Evolutionary conservation across 768 basidiomycete species (phyloP), one percentile per base, ranked within the genome.

Genomic region (Hebeloma cylindrosporum): DNA sequence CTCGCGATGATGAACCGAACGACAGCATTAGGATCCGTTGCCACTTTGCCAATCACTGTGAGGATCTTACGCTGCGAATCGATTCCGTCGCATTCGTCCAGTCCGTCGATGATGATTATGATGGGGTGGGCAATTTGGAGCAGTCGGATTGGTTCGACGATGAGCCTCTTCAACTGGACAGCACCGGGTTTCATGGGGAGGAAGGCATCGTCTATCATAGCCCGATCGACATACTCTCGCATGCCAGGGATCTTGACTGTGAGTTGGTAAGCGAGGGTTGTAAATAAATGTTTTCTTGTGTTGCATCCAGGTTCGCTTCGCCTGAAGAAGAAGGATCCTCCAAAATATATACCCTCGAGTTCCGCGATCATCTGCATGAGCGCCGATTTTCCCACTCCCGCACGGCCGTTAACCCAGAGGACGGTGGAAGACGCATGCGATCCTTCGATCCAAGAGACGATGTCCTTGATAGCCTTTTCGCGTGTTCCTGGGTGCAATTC

Each of bases 31-130:
- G n/a, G n/a, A n/a, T n/a, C n/a, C n/a, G n/a, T n/a, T n/a, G 33
- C 14, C 31, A 32, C 7, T 23, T n/a, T 23, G 7, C 31, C 14
- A 4, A 26, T 23, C 5, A n/a, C 7, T 13, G 13, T 7, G 22
- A 43, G 42, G 3, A 43, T 27, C 22, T 33, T 13, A 17, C 13
- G 14, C 21, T 34, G 32, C 2, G 6, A 7, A 8, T 22, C 30
- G n/a, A 11, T 3, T 4, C 9, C 22, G 4, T 34, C 30, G 25
- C 42, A 43, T 35, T 43, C 42, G 21, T 43, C 42, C 7, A 43
- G 17, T 3, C 31, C 42, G 29, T 43, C 42, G 6, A 43, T 34
- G 16, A 43, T 14, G 7, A 43, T 3, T 3, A 31, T 8, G 3
- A 31, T 31, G 13, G 30, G 30, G 5, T 31, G 30, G n/a, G 3